phyloP scores from a whole-genome alignment of 768 basidiomycete genomes.

The Tricholoma bakamatsutake region DNA sequence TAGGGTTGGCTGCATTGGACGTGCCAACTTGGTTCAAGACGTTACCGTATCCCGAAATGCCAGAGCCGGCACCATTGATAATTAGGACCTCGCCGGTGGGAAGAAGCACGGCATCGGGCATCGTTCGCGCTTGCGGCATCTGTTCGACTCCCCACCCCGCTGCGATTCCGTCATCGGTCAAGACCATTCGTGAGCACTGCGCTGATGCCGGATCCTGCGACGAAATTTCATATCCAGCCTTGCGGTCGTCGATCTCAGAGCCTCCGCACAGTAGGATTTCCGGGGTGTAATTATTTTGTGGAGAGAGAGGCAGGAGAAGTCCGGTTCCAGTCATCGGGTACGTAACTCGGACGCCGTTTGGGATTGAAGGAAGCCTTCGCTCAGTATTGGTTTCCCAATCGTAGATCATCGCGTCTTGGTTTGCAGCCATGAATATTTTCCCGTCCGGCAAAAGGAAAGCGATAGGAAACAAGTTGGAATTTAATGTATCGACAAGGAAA shows the following conservation, averaged over 20 bases:
- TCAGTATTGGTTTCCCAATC: constrained; percentile 65
- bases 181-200: constrained; percentile 65
- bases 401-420: constrained; percentile 75
- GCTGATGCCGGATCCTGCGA: constrained; percentile 68
- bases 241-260: constrained; percentile 56
- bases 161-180: constrained; percentile 59
- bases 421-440: constrained; percentile 69
- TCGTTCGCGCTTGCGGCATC: constrained; percentile 69
- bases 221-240: constrained; percentile 55
- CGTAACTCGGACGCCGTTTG: constrained; percentile 74
- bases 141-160: constrained; percentile 70
- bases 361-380: constrained; percentile 56
- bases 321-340: constrained; percentile 80
- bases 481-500: constrained; percentile 67
- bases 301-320: constrained; percentile 65
- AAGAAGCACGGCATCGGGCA: constrained; percentile 78
- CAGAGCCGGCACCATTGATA: constrained; percentile 69
- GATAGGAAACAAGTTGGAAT: constrained; percentile 80
- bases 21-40: constrained; percentile 60
- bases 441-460: constrained; percentile 69
- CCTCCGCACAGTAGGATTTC: constrained; percentile 78
- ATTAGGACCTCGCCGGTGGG: constrained; percentile 72
- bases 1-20: constrained; percentile 76
- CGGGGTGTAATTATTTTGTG: constrained; percentile 54
- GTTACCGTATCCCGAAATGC: constrained; percentile 77